Percentiles rank a stretch among this genome's conserved stretches.
Conservation (phyloP, 768 basidiomycete species). For the Serendipita sp. region DNA sequence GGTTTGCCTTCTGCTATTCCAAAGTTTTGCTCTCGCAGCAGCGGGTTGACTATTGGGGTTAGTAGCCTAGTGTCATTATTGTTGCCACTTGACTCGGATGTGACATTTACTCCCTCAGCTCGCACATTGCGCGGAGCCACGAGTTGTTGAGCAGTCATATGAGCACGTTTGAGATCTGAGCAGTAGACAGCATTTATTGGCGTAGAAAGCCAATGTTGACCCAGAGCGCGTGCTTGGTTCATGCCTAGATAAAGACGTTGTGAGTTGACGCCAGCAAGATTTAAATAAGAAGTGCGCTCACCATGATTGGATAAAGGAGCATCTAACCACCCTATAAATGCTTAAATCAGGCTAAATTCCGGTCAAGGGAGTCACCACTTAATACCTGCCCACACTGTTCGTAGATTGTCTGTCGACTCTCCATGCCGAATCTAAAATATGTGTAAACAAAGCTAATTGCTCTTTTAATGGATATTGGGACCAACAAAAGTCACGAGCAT, state of each 20-base stretch:
- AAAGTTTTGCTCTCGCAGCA: conserved; percentile 21
- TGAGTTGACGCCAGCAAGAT: conserved; percentile 26
- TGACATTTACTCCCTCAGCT: conserved; percentile 37
- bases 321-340: conserved; percentile 57
- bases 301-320: conserved; percentile 62
- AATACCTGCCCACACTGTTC: conserved; percentile 20
- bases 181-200: conserved; percentile 42
- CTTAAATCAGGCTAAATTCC: background rate
- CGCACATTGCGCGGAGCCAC: conserved; percentile 34
- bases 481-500: conserved; percentile 3
- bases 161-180: conserved; percentile 50
- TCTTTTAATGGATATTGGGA: no score
- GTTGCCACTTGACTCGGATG: conserved; percentile 40
- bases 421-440: conserved; percentile 50
- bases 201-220: conserved; percentile 30
- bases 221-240: conserved; percentile 49
- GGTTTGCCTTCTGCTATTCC: conserved; percentile 53
- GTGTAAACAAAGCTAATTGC: background rate
- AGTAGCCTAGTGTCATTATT: conserved; percentile 21
- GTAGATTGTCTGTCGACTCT: conserved; percentile 57
- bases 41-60: background rate
- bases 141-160: conserved; percentile 43
- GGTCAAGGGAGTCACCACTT: background rate
- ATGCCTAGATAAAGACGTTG: conserved; percentile 15
- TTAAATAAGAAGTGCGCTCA: conserved; percentile 17